Evolutionary conservation across 1,284 basidiomycete species (phyloP), one percentile per base, ranked within the genome.

Genomic region (Apiotrichum siamense): DNA sequence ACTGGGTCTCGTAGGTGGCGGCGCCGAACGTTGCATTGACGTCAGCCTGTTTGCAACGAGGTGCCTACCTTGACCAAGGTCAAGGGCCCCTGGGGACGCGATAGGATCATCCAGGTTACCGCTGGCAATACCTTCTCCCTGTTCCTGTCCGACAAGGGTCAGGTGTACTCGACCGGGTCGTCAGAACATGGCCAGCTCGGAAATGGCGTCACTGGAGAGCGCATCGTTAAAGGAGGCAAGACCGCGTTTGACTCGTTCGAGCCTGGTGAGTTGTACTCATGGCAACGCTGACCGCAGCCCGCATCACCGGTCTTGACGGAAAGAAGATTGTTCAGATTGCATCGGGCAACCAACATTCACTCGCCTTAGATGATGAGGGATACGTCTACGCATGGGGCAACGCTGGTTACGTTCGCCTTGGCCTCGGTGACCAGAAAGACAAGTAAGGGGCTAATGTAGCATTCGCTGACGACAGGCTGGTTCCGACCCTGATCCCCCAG

Each of bases 171-270:
- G 0, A 84, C 89, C 58, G 93, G 93, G 31, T 91, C 87, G 49
- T 87, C 84, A n/a, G 90, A 96, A 72, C 84, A 88, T 59, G 93
- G 93, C 2, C 90, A 96, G 61, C 78, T 97, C 0, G 93, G 91
- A 1, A 93, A 91, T 63, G 92, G 92, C 15, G 81, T 82, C 25
- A 43, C 57, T 48, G 65, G 64, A 17, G 89, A 93, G 72, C 82
- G 89, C 36, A 86, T 94, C 54, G 83, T 84, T 7, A 85, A 85
- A 3, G 87, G 83, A 32, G 88, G 88, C 59, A 89, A 89, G 69
- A 81, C 84, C 0, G 83, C 81, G 11, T 94, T 81, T 63, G 89
- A 91, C 67, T 80, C 87, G n/a, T 83, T 88, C 63, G 74, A 78
- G 18, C 80, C 83, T 23, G 76, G 87, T 88, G 59, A 64, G 79